Base-by-base conservation (phyloP, 768 basidiomycete species). In the Tubosaeta sp. region DNA sequence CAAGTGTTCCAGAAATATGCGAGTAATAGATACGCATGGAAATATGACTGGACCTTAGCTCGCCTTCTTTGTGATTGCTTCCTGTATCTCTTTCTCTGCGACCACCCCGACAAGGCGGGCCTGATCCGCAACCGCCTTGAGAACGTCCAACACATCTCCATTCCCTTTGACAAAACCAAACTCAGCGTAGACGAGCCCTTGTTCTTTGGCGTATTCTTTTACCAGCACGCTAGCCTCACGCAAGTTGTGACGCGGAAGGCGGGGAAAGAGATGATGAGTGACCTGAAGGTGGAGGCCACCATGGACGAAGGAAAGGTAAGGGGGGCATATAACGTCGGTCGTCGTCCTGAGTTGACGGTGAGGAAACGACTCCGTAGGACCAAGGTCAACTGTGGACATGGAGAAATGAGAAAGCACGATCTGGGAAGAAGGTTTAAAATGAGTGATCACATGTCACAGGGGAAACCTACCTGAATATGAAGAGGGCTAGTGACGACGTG, bases 251-350 rank as follows among this genome's bases (percentile, higher is more conserved):
- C 96, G 78, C 3, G 96, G 96, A 1, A 97, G 76, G 11, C 96
- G 85, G 18, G 96, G 96, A 74, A 97, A 97, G 52, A 98, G 79
- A 68, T 97, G 94, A 60, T 99, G 96, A 2, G 95, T 93, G 38
- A 97, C 91, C 69, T 99, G 96, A 12, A 98, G 82, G 60, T 99
- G 92, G 18, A 99, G 80, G n/a, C 96, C 96, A 11, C 96, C 96
- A 62, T 99, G 96, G 30, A 99, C 71, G 64, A 94, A 97, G 46
- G 80, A 89, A 59, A 97, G 77, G 29, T 82, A 81, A 1, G 85
- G 76, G 3, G 84, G 81, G 70, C 96, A 98, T 54, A 90, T 81
- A 36, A 99, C 92, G 68, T 99, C 96, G 40, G 90, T 87, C 0
- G 96, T 98, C n/a, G 96, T 99, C 43, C 96, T 87, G 60, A 99